Conservation (phyloP, 192 early-diverging fungal genomes). For the Polychytrium aggregatum region DNA sequence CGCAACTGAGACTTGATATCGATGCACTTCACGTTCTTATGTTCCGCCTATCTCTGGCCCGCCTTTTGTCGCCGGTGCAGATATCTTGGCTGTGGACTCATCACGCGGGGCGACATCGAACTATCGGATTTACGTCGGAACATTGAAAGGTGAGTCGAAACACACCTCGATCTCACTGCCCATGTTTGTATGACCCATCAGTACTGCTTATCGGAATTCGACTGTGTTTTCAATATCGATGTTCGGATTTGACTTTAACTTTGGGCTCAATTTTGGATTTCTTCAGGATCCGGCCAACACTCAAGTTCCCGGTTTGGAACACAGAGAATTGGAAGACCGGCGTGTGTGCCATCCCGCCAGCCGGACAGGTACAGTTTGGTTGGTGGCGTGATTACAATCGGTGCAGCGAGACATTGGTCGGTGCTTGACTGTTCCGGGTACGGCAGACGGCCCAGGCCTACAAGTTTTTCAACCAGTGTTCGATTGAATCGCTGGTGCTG, state of each 20-base stretch:
- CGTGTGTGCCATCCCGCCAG: conserved; percentile 33
- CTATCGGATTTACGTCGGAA: conserved; percentile 45
- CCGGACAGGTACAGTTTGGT: conserved; percentile 30
- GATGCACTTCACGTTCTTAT: conserved; percentile 7
- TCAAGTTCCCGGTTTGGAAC: conserved; percentile 44
- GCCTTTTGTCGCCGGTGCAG: conserved; percentile 1
- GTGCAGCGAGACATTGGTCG: background rate
- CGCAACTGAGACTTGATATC: background rate
- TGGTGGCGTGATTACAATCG: conserved; percentile 2
- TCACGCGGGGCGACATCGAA: conserved; percentile 35
- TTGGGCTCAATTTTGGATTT: background rate
- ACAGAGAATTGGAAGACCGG: conserved; percentile 50
- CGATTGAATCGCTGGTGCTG: no score
- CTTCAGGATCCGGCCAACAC: conserved; percentile 19
- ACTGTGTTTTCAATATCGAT: no score
- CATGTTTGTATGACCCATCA: background rate
- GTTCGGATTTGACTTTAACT: no score
- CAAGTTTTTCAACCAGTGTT: no score
- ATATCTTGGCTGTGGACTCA: conserved; percentile 40
- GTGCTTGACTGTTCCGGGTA: no score
- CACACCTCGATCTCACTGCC: no score
- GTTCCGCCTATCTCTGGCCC: background rate
- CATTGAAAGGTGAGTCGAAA: conserved; percentile 26
- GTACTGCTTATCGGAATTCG: no score
- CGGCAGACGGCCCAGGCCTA: no score